phyloP scores from a whole-genome alignment of 2,329 filamentous ascomycete genomes.

The Rhynchosporium graminicola region DNA sequence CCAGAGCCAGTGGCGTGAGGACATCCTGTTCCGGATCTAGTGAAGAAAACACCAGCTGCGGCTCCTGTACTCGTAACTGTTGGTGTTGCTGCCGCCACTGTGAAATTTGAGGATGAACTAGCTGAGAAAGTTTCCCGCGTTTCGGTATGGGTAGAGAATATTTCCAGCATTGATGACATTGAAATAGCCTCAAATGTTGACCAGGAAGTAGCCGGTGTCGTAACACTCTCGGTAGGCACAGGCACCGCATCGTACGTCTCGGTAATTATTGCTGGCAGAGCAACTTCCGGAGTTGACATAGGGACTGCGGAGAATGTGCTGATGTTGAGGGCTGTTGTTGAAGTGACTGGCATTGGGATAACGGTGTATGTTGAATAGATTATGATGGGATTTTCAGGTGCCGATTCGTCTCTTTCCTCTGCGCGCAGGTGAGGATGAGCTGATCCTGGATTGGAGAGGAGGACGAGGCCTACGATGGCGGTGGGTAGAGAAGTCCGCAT shows the following conservation, averaged over 20 bases:
- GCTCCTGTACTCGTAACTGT: slow-evolving; percentile 8
- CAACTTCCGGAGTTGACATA: slow-evolving; percentile 10
- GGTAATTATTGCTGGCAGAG: background rate
- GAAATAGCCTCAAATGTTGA: background rate
- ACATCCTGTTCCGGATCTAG: slow-evolving; percentile 20
- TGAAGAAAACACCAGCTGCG: slow-evolving; percentile 23
- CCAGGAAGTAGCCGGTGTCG: background rate
- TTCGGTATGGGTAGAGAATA: background rate
- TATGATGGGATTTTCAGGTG: background rate
- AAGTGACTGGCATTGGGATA: slow-evolving; percentile 5
- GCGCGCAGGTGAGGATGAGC: slow-evolving; percentile 18
- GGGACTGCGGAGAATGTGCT: slow-evolving; percentile 26
- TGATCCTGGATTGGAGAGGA: slow-evolving; percentile 24
- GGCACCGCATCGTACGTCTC: background rate
- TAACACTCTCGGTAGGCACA: background rate
- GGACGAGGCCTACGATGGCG: slow-evolving; percentile 29
- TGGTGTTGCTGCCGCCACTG: background rate
- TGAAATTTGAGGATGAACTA: slow-evolving; percentile 18
- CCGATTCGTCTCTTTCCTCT: background rate
- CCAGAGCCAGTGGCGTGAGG: slow-evolving; percentile 22
- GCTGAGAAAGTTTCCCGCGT: slow-evolving; percentile 8
- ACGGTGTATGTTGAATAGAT: slow-evolving; percentile 3
- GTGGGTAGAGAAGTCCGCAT: slow-evolving; percentile 30
- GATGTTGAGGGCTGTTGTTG: slow-evolving; percentile 8
- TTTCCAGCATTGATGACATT: background rate